phyloP scores from a whole-genome alignment of 2,329 filamentous ascomycete genomes.

The Paracoccidioides lutzii region DNA sequence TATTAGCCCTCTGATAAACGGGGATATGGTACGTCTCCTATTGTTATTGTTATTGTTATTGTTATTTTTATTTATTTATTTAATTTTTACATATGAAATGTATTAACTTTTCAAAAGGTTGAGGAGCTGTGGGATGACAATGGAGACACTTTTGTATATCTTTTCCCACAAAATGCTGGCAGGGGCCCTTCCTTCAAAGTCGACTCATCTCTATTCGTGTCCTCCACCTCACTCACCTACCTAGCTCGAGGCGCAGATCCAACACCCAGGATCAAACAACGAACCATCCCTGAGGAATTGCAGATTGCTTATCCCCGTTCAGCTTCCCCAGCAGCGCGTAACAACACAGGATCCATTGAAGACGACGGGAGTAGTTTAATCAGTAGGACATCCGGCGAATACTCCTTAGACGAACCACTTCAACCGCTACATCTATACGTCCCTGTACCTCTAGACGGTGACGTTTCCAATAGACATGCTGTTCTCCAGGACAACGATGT shows the following conservation, averaged over 20 bases:
- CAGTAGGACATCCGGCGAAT: slow-evolving; percentile 36
- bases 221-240: slow-evolving; percentile 43
- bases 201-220: slow-evolving; percentile 45
- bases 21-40: slow-evolving; percentile 35
- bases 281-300: slow-evolving; percentile 12
- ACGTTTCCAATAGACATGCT: slow-evolving; percentile 27
- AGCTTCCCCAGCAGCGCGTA: slow-evolving; percentile 15
- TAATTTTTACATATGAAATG: background rate
- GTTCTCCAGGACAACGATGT: slow-evolving; percentile 36
- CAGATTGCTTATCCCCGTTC: slow-evolving; percentile 19
- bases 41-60: background rate
- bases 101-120: slow-evolving; percentile 4
- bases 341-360: slow-evolving; percentile 16
- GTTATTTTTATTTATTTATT: background rate
- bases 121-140: slow-evolving; percentile 48
- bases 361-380: slow-evolving; percentile 33
- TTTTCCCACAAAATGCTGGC: slow-evolving; percentile 45
- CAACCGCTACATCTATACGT: slow-evolving; percentile 46
- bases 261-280: slow-evolving; percentile 32
- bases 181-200: slow-evolving; percentile 49
- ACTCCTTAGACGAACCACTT: slow-evolving; percentile 34
- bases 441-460: slow-evolving; percentile 43
- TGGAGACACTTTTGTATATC: slow-evolving; percentile 51
- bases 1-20: slow-evolving; percentile 36
- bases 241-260: slow-evolving; percentile 37